These are phyloP conservation scores for Sanguinoderma infundibulare DNA, from an alignment of 1,284 basidiomycete genomes.

Conservation along the genomic window DNA sequence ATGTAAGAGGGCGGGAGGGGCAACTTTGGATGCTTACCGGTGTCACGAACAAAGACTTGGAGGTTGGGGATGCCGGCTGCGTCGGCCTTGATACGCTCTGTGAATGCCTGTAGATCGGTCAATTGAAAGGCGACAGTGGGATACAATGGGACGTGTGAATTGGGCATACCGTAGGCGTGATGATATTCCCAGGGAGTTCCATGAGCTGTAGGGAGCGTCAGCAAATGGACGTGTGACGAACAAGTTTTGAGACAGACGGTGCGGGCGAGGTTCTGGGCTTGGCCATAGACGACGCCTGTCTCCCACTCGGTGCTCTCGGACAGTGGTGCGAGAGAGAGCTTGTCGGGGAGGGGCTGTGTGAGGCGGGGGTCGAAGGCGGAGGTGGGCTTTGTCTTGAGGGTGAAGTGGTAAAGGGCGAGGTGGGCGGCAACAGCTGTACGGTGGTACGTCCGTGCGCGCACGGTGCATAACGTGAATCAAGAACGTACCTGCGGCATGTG, in stretches of 20 bases:
- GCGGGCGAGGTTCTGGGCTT: conserved; percentile 85
- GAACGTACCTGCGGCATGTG: conserved; percentile 71
- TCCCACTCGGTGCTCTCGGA: conserved; percentile 65
- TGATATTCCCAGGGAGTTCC: conserved; percentile 85
- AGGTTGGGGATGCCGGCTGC: conserved; percentile 75
- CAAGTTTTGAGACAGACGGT: conserved; percentile 47
- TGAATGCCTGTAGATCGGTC: conserved; percentile 58
- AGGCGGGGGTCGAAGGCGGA: conserved; percentile 62
- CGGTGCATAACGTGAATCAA: background rate
- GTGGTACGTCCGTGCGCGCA: background rate
- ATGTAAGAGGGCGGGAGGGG: background rate
- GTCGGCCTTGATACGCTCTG: conserved; percentile 70
- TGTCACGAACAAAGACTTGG: conserved; percentile 74
- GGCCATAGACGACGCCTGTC: conserved; percentile 71
- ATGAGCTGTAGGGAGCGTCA: conserved; percentile 53
- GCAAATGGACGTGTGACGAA: background rate
- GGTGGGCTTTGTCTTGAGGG: conserved; percentile 72
- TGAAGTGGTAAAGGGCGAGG: conserved; percentile 75
- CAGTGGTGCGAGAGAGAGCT: conserved; percentile 51
- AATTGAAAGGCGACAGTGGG: conserved; percentile 17
- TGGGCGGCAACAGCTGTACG: conserved; percentile 75
- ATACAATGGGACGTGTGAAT: background rate
- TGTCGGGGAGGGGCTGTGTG: conserved; percentile 50
- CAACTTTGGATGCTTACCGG: conserved; percentile 49
- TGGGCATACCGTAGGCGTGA: conserved; percentile 69